phyloP scores from a whole-genome alignment of 164 flowering plant genomes.

The Dillenia suffruticosa region DNA sequence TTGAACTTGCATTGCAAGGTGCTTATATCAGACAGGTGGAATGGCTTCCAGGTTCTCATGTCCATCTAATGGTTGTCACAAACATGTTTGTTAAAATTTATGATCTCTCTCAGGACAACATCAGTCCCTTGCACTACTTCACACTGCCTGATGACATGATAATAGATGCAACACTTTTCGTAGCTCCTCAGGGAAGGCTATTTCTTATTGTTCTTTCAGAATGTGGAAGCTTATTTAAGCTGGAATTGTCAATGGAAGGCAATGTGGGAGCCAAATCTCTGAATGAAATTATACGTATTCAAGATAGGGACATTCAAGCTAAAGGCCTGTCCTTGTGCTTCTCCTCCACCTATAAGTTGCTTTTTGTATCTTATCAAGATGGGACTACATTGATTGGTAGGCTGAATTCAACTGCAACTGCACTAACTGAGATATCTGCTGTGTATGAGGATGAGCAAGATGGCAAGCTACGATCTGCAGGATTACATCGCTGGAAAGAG shows the following conservation, averaged over 20 bases:
- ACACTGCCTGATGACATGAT: constrained; percentile 80
- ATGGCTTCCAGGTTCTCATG: constrained; percentile 98
- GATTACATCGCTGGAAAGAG: constrained; percentile 92
- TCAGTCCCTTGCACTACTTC: constrained; percentile 91
- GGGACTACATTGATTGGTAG: constrained; percentile 77
- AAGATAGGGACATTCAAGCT: constrained; percentile 38
- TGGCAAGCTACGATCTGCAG: constrained; percentile 64
- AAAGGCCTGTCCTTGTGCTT: constrained; percentile 80
- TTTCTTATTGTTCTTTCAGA: constrained; percentile 89
- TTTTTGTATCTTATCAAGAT: constrained; percentile 84
- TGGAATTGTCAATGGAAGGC: constrained; percentile 66
- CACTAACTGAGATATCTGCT: constrained; percentile 62
- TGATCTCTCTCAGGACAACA: constrained; percentile 91
- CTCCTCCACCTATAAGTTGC: constrained; percentile 61
- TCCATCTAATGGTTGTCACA: constrained; percentile 93
- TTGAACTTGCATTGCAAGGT: constrained; percentile 96
- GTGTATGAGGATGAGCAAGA: constrained; percentile 79
- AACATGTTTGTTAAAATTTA: constrained; percentile 89
- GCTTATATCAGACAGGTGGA: constrained; percentile 84
- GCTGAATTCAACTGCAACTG: constrained; percentile 55
- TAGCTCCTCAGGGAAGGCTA: constrained; percentile 61
- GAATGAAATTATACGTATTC: constrained; percentile 57
- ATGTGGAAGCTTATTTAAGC: constrained; percentile 61
- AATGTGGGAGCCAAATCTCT: constrained; percentile 68
- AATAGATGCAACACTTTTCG: constrained; percentile 76